Conservation (phyloP, 768 basidiomycete species). For the Podaxis sp. region DNA sequence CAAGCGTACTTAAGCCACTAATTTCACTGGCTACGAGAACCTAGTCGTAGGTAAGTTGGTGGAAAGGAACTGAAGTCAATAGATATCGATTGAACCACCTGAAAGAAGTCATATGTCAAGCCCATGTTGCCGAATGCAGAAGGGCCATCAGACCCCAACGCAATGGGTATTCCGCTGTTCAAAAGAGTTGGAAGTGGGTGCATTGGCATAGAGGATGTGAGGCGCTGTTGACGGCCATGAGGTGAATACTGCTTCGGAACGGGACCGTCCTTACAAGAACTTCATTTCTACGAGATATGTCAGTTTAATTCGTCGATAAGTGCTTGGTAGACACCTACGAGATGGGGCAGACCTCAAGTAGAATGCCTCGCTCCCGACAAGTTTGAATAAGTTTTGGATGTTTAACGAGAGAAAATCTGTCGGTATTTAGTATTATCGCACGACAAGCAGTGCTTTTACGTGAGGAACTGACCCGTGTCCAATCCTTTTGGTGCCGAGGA, state of each 20-base stretch:
- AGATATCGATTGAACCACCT: conserved; percentile 24
- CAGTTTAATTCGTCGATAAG: background rate
- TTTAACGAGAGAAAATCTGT: conserved; percentile 73
- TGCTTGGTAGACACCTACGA: background rate
- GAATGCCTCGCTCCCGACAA: conserved; percentile 61
- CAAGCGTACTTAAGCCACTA: conserved; percentile 64
- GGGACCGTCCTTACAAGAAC: conserved; percentile 48
- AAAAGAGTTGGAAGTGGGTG: conserved; percentile 70
- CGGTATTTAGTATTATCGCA: background rate
- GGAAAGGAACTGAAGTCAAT: background rate
- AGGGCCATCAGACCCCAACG: conserved; percentile 73
- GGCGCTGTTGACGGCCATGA: conserved; percentile 39
- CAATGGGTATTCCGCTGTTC: conserved; percentile 71
- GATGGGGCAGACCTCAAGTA: conserved; percentile 71
- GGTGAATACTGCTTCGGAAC: background rate
- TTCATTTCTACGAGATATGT: conserved; percentile 51
- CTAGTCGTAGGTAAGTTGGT: background rate
- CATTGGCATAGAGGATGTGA: conserved; percentile 78
- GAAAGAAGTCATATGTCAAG: conserved; percentile 75
- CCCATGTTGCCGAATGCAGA: conserved; percentile 77
- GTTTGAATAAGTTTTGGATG: conserved; percentile 71
- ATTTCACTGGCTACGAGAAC: conserved; percentile 66
- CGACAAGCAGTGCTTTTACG: background rate
- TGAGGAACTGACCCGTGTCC: conserved; percentile 62
- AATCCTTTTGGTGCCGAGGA: conserved; percentile 78